Evolutionary conservation across 2,329 filamentous ascomycete species (phyloP).

Genomic region (Verticillium longisporum): DNA sequence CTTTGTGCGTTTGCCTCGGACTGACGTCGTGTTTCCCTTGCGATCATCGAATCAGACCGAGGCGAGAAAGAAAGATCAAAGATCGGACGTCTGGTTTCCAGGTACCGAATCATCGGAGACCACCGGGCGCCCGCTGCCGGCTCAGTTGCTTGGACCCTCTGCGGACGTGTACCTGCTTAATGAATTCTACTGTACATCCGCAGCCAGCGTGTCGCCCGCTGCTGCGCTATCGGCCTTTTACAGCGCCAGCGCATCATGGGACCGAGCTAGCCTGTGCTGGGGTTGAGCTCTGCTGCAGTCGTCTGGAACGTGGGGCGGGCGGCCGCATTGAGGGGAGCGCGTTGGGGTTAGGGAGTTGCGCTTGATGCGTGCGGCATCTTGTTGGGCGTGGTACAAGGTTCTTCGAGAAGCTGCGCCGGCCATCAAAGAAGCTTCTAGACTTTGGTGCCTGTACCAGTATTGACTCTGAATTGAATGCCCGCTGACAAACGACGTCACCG

Average conservation of each 20-base stretch:
- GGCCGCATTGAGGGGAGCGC: too few species aligned
- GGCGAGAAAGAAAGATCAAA: background rate
- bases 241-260: background rate
- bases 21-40: background rate
- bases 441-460: too few species aligned
- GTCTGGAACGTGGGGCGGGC: too few species aligned
- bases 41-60: background rate
- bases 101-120: background rate
- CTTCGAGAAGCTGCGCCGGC: too few species aligned
- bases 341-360: too few species aligned
- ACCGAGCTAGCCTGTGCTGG: background rate
- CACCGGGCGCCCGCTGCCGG: background rate
- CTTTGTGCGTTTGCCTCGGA: background rate
- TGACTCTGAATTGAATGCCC: too few species aligned
- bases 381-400: too few species aligned
- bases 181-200: background rate
- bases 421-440: too few species aligned
- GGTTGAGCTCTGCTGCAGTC: background rate
- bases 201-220: background rate
- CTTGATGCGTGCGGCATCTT: too few species aligned
- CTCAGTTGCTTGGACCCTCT: background rate
- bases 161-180: too few species aligned
- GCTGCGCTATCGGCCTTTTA: background rate
- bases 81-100: background rate
- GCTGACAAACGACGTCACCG: too few species aligned